These are phyloP conservation scores for Peronospora belbahrii DNA, from an alignment of 352 stramenopile genomes.

Conservation along the genomic window DNA sequence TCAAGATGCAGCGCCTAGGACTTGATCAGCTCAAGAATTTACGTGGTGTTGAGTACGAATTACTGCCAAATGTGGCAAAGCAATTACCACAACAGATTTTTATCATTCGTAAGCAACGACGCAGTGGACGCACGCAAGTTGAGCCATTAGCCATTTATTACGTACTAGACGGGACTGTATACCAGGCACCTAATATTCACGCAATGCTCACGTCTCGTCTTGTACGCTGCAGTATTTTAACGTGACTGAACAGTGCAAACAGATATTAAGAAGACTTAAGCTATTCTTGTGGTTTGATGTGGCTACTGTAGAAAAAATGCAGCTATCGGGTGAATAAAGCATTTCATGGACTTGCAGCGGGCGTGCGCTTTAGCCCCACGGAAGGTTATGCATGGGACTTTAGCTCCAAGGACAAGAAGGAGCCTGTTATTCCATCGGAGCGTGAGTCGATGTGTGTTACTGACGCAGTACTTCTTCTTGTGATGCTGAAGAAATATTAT, in stretches of 20 bases:
- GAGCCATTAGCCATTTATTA: constrained; percentile 84
- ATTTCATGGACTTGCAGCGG: constrained; percentile 62
- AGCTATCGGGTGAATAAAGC: constrained; percentile 81
- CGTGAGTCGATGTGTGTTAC: constrained; percentile 31
- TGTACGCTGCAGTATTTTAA: constrained; percentile 26
- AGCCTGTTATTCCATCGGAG: constrained; percentile 76
- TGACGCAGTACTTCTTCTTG: background rate
- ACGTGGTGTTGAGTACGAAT: constrained; percentile 83
- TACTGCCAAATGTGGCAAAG: constrained; percentile 76
- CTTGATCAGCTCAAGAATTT: constrained; percentile 85
- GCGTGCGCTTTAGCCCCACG: constrained; percentile 78
- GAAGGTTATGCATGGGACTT: constrained; percentile 86
- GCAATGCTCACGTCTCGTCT: constrained; percentile 82
- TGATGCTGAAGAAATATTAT: background rate
- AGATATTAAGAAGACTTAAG: too few relatives aligned
- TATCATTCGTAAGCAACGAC: constrained; percentile 82
- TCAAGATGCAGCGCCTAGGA: constrained; percentile 85
- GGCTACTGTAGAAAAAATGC: constrained; percentile 65
- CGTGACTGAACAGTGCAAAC: too few relatives aligned
- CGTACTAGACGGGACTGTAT: constrained; percentile 80
- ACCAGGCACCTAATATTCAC: constrained; percentile 85
- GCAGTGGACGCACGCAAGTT: constrained; percentile 64
- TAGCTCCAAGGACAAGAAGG: constrained; percentile 79
- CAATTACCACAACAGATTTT: constrained; percentile 84
- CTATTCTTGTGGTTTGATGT: background rate